Evolutionary conservation across 208 protist genomes (phyloP).

Genomic region (Leishmania guyanensis): DNA sequence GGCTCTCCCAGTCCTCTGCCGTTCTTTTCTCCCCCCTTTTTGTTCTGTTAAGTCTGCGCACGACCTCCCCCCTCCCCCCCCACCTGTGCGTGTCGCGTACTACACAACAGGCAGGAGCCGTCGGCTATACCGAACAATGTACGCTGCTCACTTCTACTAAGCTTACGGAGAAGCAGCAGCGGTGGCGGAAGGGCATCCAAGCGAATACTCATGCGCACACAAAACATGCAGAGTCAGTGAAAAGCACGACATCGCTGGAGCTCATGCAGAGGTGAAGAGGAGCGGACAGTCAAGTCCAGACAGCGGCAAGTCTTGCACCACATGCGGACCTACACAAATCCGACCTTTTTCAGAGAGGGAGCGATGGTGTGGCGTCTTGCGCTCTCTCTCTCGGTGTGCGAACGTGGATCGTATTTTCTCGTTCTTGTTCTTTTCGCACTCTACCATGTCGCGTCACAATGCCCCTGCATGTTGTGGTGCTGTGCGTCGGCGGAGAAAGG

Average conservation of each 20-base stretch:
- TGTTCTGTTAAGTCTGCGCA: not conserved
- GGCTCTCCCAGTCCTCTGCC: not conserved
- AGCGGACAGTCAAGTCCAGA: not conserved
- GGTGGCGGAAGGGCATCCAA: not conserved
- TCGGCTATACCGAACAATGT: not conserved
- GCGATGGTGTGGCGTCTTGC: not conserved
- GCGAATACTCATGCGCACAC: not conserved
- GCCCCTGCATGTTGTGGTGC: not conserved
- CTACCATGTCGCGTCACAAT: not conserved
- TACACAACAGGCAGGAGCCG: not conserved
- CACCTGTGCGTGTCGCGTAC: not conserved
- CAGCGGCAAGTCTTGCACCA: not conserved
- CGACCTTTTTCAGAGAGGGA: not conserved
- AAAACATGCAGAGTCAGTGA: not conserved
- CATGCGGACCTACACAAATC: not conserved
- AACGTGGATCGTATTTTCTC: not conserved
- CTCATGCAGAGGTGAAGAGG: not conserved
- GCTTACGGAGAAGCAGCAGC: not conserved
- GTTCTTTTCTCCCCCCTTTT: not conserved
- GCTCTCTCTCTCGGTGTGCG: not conserved
- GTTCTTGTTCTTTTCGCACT: not conserved
- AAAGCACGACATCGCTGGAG: not conserved
- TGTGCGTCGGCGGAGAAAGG: not conserved
- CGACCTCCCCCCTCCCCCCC: not conserved
- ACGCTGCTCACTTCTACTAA: not conserved